Conservation (phyloP, 495 filamentous ascomycete species). For the Penicillium silybi region DNA sequence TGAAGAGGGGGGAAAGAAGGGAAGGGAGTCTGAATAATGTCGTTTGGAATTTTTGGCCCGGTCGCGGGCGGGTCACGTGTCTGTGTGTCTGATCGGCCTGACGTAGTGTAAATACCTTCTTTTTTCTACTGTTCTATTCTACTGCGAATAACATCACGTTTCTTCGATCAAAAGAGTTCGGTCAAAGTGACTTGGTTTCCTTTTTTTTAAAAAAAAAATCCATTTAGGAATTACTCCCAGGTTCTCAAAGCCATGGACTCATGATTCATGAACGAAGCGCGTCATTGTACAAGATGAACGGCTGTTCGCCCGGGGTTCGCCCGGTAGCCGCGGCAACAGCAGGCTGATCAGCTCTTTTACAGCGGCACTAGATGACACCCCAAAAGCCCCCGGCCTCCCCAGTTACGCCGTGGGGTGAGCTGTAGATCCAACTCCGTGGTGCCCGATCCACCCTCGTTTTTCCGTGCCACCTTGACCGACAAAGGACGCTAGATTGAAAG, state of each 20-base stretch:
- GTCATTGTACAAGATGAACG: neutral
- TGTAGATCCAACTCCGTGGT: conserved; percentile 58
- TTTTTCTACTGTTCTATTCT: neutral
- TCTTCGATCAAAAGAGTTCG: neutral
- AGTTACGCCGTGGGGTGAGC: conserved; percentile 69
- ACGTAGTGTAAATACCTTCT: conserved; percentile 20
- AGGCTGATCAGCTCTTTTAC: conserved; percentile 21
- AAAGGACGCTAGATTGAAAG: conserved; percentile 51
- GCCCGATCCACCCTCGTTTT: conserved; percentile 33
- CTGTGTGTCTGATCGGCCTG: conserved; percentile 28
- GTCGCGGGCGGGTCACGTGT: conserved; percentile 39
- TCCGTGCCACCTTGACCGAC: conserved; percentile 64
- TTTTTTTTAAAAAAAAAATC: neutral
- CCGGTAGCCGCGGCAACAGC: conserved; percentile 10
- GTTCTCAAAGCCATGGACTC: neutral
- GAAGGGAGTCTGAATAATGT: conserved; percentile 25
- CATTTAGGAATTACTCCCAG: neutral
- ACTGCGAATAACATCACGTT: neutral
- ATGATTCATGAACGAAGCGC: conserved; percentile 2
- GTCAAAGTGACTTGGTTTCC: neutral
- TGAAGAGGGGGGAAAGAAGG: conserved; percentile 21
- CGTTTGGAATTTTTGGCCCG: conserved; percentile 48
- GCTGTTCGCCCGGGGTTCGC: neutral
- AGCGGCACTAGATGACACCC: conserved; percentile 87
- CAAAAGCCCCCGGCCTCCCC: conserved; percentile 84